Conservation (phyloP, 2,329 filamentous ascomycete species). For the Zarea fungicola region DNA sequence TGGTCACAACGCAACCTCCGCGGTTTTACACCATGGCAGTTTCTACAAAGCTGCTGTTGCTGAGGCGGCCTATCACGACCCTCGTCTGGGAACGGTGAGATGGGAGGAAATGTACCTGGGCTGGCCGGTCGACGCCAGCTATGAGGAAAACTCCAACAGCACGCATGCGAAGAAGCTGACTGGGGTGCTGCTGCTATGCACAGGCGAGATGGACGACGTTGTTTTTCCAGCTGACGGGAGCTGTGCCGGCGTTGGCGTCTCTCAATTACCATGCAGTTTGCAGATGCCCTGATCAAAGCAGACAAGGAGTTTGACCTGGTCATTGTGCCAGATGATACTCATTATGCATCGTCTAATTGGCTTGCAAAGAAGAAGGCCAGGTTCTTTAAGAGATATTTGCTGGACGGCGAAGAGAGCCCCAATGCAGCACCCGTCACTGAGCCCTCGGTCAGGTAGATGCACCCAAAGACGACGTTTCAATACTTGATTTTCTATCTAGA, state of each 20-base stretch:
- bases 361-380: neutral
- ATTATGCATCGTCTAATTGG: neutral
- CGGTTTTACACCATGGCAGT: constrained; percentile 22
- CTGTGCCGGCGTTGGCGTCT: too few relatives aligned
- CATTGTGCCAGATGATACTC: constrained; percentile 20
- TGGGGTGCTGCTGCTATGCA: constrained; percentile 24
- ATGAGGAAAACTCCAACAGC: constrained; percentile 23
- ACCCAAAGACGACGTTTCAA: too few relatives aligned
- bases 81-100: constrained; percentile 26
- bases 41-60: constrained; percentile 26
- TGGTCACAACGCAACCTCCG: constrained; percentile 24
- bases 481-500: too few relatives aligned
- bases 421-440: too few relatives aligned
- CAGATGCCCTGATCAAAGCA: constrained; percentile 22
- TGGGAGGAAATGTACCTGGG: constrained; percentile 30
- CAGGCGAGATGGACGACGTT: constrained; percentile 25
- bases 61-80: constrained; percentile 25
- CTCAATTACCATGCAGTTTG: constrained; percentile 26
- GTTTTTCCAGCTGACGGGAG: constrained; percentile 27
- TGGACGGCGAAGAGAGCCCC: neutral
- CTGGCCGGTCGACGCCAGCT: constrained; percentile 25
- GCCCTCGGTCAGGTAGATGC: too few relatives aligned
- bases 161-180: constrained; percentile 24
- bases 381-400: constrained; percentile 2
- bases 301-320: constrained; percentile 26